These are phyloP conservation scores for Aurifilum marmelostoma DNA, from an alignment of 2,329 filamentous ascomycete genomes.

Conservation along the genomic window DNA sequence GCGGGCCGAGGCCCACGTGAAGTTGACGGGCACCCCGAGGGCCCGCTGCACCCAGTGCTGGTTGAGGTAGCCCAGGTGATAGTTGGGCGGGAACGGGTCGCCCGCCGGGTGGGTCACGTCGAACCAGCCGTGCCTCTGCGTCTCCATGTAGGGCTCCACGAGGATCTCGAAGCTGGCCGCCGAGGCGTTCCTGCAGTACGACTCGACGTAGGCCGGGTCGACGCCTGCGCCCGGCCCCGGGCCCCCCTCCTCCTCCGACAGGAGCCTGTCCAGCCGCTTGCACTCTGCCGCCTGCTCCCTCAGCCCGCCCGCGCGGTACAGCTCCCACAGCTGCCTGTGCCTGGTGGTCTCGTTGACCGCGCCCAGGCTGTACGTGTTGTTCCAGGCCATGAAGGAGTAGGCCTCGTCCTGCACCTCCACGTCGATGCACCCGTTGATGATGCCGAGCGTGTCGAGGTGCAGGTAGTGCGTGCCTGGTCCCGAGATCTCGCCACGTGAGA, in stretches of 20 bases:
- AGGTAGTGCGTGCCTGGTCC: constrained; percentile 27
- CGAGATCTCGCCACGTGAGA: constrained; percentile 23
- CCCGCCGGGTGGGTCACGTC: constrained; percentile 56
- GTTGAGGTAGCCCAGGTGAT: constrained; percentile 60
- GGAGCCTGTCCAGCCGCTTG: constrained; percentile 40
- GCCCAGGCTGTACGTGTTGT: constrained; percentile 56
- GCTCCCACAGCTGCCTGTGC: constrained; percentile 47
- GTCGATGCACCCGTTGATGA: constrained; percentile 28
- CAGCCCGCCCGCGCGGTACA: constrained; percentile 51
- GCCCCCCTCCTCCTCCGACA: too few species aligned
- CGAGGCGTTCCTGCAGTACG: constrained; percentile 21
- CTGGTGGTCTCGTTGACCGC: constrained; percentile 53
- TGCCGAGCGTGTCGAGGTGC: constrained; percentile 29
- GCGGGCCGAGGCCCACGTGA: constrained; percentile 47
- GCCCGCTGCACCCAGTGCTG: constrained; percentile 56
- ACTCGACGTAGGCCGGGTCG: constrained; percentile 22
- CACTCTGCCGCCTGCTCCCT: constrained; percentile 54
- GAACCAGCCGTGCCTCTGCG: constrained; percentile 51
- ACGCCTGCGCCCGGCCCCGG: too few species aligned
- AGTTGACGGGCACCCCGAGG: constrained; percentile 64
- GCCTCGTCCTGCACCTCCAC: constrained; percentile 7
- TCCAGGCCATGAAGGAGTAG: constrained; percentile 27
- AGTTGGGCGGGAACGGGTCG: constrained; percentile 57
- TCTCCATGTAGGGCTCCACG: constrained; percentile 14
- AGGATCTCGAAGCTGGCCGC: not conserved